A percentile compares a stretch with the other conserved stretches of the same genome.
These are phyloP conservation scores for Lippia alba DNA, from an alignment of 305 asterid genomes.

Conservation along the genomic window DNA sequence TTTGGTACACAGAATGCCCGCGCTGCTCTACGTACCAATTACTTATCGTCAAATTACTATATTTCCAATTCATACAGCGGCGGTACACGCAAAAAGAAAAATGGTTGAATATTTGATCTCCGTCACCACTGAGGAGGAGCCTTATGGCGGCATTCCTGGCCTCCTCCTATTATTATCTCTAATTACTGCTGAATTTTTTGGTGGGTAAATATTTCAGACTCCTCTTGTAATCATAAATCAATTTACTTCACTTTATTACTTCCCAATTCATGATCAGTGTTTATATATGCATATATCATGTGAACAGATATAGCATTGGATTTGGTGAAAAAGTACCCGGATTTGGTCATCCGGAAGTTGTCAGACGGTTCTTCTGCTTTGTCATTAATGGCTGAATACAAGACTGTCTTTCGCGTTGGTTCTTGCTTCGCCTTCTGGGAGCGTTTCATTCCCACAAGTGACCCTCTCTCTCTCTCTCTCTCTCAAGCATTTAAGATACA, in stretches of 20 bases:
- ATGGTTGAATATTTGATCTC: slow-evolving; percentile 13
- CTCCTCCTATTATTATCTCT: not conserved
- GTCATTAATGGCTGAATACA: not conserved
- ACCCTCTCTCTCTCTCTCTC: not conserved
- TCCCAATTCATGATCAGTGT: too few species aligned
- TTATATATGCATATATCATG: too few species aligned
- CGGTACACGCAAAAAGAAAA: not conserved
- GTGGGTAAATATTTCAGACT: not conserved
- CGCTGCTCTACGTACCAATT: not conserved
- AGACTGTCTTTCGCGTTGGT: not conserved
- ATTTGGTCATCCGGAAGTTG: not conserved
- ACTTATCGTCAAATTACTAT: too few species aligned
- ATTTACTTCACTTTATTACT: too few species aligned
- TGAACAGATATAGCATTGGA: slow-evolving; percentile 17
- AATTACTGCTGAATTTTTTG: slow-evolving; percentile 8
- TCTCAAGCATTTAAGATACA: too few species aligned
- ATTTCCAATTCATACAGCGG: not conserved
- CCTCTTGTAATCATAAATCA: too few species aligned
- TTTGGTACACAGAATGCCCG: not conserved
- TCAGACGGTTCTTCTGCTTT: not conserved
- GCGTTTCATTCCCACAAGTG: not conserved
- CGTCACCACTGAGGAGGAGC: not conserved
- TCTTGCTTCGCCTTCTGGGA: not conserved
- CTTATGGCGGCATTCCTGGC: slow-evolving; percentile 6
- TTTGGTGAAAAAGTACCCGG: slow-evolving; percentile 10